Evolutionary conservation across 306 rosid species (phyloP), one percentile per base, ranked within the genome.

Genomic region (Rosa lucieae): DNA sequence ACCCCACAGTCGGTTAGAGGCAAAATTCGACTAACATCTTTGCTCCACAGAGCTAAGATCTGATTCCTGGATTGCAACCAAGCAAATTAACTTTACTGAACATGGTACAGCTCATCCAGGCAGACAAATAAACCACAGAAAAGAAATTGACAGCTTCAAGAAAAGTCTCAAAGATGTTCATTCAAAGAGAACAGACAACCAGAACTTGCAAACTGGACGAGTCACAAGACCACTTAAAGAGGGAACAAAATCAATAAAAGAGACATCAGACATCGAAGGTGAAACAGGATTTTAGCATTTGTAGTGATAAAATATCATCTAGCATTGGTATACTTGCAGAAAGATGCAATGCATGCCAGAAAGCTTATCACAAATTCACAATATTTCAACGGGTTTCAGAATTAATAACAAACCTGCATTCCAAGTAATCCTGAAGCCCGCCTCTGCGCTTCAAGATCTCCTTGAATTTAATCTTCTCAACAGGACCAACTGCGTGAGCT

Each of bases 1-100:
- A 89, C 90, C 79, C 99, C 98, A 88, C 96, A 96, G 62, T 96
- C 98, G 73, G 90, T 78, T 73, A 96, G 98, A 79, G 93, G 97
- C 85, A 96, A 89, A 81, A 93, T 86, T 51, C 99, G 97, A 4
- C 90, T 89, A 85, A 96, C 89, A 85, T 96, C 98, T 84, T 91
- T 91, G 86, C 86, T 88, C 99, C 99, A 96, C 51, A 90, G 92
- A 72, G 83, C 88, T 82, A 96, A 82, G 78, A 96, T 93, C 85
- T 88, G 89, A 85, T 96, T 96, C 92, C 99, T 96, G 96, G 81
- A 86, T 82, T 72, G 56, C 82, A 84, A 53, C 65, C 67, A 72
- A 42, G 55, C 47, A 77, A 73, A 51, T 5, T 15, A 58, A 74
- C 63, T 47, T 77, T 71, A 87, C 69, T 81, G 43, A 84, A 46